Evolutionary conservation across 2,329 filamentous ascomycete species (phyloP), one percentile per base, ranked within the genome.

Genomic region (Trichoderma breve): DNA sequence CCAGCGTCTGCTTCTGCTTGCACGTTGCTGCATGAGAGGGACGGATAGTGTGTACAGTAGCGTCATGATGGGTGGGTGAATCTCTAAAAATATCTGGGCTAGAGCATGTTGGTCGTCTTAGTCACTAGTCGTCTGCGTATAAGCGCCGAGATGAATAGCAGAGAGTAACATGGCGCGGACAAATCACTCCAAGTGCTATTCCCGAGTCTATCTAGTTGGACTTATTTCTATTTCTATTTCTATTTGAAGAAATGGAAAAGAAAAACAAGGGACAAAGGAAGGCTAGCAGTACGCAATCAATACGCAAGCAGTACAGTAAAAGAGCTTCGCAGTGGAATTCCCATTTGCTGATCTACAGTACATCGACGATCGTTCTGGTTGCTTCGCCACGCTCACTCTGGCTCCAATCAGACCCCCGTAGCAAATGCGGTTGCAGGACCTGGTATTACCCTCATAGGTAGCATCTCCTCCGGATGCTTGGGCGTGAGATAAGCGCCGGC

Each of bases 401-500:
- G 47, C 47, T 21, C 47, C 47, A 53, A 53, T 53, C 39, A 51
- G 21, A 32, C n/a, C 34, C 53, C 65, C 36, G 53, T 11, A 32
- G 55, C 18, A 28, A 30, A 51, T 32, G 66, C 66, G 24, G 9
- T 47, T 69, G 3, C 39, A 9, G 39, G 39, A 18, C 36, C 3
- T 18, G 15, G 36, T 43, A 69, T 69, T 69, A 69, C 66, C 55
- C 66, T 69, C 66, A 61, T 28, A 39, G 30, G 58, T 28, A 47
- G 34, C 8, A 63, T 60, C 57, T 32, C 11, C 21, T 53, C 47
- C 21, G 60, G 15, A 43, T 47, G 55, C 51, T 58, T 34, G 34
- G 51, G 39, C 47, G 61, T 71, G 69, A 65, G 69, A 71, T 71
- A 71, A 71, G 69, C 69, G 69, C 69, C 69, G 62, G n/a, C 62